Percentiles rank a stretch among this genome's conserved stretches.
These are phyloP conservation scores for Thuja plicata DNA, from an alignment of 83 land plant genomes.

Conservation along the genomic window DNA sequence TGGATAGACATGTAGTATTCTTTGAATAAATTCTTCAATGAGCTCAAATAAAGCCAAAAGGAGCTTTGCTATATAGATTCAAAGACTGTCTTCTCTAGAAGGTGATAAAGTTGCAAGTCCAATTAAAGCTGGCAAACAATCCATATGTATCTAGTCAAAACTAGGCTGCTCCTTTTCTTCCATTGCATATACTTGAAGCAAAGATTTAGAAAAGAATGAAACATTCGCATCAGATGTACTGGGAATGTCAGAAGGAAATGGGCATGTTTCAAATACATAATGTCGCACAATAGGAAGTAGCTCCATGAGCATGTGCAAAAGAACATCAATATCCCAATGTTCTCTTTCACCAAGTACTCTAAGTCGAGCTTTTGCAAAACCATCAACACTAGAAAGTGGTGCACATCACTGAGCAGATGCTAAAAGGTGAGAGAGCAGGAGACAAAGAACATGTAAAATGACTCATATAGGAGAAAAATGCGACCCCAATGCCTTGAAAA, in stretches of 20 bases:
- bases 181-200: conserved; percentile 74
- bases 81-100: conserved; percentile 79
- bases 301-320: conserved; percentile 68
- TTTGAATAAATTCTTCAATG: no score
- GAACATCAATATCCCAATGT: conserved; percentile 89
- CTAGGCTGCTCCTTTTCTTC: conserved; percentile 69
- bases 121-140: conserved; percentile 76
- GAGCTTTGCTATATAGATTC: conserved; percentile 68
- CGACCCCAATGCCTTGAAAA: no score
- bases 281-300: conserved; percentile 71
- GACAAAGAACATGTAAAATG: conserved; percentile 62
- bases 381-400: conserved; percentile 94
- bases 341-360: conserved; percentile 91
- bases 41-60: conserved; percentile 49
- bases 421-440: conserved; percentile 68
- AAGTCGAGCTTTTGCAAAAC: conserved; percentile 80
- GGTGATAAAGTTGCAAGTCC: conserved; percentile 76
- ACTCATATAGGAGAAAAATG: no score
- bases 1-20: no score
- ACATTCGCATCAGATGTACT: conserved; percentile 30
- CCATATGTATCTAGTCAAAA: conserved; percentile 83
- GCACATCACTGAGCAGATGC: conserved; percentile 89
- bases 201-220: conserved; percentile 45
- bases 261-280: conserved; percentile 67
- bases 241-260: conserved; percentile 36